phyloP scores from a whole-genome alignment of 257 asterid species.

The Paulownia fortunei region DNA sequence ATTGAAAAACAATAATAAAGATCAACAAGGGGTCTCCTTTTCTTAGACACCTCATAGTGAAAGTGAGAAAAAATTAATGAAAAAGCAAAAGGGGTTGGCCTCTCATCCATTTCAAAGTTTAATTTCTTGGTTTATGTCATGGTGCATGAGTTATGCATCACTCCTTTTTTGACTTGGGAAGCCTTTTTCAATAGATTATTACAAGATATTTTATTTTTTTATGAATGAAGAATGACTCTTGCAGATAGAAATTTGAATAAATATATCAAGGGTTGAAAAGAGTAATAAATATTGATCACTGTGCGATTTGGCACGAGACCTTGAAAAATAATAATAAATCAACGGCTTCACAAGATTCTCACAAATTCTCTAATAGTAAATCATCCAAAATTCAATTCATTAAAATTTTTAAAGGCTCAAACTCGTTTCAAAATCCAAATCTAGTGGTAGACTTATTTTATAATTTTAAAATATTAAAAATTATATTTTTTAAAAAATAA shows the following conservation, averaged over 20 bases:
- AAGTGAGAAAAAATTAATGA: slow-evolving; percentile 21
- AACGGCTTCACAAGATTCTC: neutral
- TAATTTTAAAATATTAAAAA: too few species aligned
- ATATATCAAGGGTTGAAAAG: neutral
- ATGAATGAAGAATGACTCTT: neutral
- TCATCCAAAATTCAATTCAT: too few species aligned
- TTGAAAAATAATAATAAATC: neutral
- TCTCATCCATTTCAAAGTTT: slow-evolving; percentile 7
- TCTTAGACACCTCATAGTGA: slow-evolving; percentile 23
- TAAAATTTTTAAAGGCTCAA: too few species aligned
- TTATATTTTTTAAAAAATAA: too few species aligned
- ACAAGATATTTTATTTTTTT: neutral
- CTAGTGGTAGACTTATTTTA: too few species aligned
- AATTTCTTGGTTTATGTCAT: slow-evolving; percentile 8
- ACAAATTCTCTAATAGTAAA: too few species aligned
- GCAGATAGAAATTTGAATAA: neutral
- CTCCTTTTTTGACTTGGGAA: slow-evolving; percentile 5
- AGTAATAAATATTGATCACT: slow-evolving; percentile 10
- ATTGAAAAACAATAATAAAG: neutral
- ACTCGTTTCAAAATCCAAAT: too few species aligned
- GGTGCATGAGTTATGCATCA: neutral
- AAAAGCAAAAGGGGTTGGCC: slow-evolving; percentile 24
- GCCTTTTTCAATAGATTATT: neutral
- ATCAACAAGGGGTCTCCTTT: slow-evolving; percentile 1
- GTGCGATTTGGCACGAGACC: slow-evolving; percentile 12